A percentile compares a stretch with the other conserved stretches of the same genome.
phyloP scores from a whole-genome alignment of 2,329 filamentous ascomycete genomes.

The Pseudogymnoascus sp. region DNA sequence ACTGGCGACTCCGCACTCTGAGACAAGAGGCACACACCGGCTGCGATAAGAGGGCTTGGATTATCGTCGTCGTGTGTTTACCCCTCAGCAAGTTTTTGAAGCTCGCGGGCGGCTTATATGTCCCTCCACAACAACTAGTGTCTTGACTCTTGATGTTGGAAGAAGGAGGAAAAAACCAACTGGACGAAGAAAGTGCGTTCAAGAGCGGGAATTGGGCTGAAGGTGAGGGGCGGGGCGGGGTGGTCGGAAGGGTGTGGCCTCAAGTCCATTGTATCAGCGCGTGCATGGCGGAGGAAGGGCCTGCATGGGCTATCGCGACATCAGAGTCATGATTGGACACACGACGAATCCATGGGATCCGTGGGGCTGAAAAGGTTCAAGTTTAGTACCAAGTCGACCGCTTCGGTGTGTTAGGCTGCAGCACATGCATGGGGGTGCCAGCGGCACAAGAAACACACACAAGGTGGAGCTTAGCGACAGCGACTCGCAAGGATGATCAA shows the following conservation, averaged over 20 bases:
- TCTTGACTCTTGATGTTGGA: slow-evolving; percentile 1
- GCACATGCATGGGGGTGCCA: neutral
- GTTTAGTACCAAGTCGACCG: neutral
- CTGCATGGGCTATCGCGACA: slow-evolving; percentile 3
- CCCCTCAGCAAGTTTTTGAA: slow-evolving; percentile 4
- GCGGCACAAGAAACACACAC: slow-evolving; percentile 1
- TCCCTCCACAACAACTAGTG: neutral
- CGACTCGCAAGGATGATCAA: neutral
- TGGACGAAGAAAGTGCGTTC: neutral
- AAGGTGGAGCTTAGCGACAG: slow-evolving; percentile 3
- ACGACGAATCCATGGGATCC: slow-evolving; percentile 1
- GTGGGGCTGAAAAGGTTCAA: slow-evolving; percentile 3
- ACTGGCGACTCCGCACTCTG: neutral
- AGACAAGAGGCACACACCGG: neutral
- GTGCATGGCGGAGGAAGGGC: neutral
- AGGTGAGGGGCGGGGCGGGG: slow-evolving; percentile 7
- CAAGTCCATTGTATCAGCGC: neutral
- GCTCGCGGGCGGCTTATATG: slow-evolving; percentile 6
- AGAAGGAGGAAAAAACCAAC: slow-evolving; percentile 2
- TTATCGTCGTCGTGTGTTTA: neutral
- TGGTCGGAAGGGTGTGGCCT: neutral
- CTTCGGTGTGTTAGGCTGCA: slow-evolving; percentile 6
- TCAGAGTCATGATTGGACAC: neutral
- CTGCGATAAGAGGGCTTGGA: neutral
- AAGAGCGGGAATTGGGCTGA: slow-evolving; percentile 2